Evolutionary conservation across 2,329 filamentous ascomycete species (phyloP), one percentile per base, ranked within the genome.

Genomic region (Fonsecaea monophora): DNA sequence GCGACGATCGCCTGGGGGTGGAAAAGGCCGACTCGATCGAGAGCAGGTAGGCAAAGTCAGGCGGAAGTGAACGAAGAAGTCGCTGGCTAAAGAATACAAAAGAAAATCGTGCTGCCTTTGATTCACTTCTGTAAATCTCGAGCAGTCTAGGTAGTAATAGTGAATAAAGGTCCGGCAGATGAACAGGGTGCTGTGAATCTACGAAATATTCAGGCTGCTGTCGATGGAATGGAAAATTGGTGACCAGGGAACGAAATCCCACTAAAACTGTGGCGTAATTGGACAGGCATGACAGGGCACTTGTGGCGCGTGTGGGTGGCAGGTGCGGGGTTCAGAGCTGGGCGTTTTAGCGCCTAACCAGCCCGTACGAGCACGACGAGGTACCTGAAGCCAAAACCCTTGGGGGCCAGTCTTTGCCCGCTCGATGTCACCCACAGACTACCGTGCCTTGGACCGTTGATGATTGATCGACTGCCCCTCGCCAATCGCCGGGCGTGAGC

Each of bases 11-110:
- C 45, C 30, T 25, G 3, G 13, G 55, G 18, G 13, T 12, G 48
- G 45, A 13, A 53, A 30, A 12, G 55, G 35, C 9, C 37, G 13
- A 32, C 25, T n/a, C 9, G 53, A 64, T 7, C 5, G 53, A 67
- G n/a, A 25, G 32, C 13, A 32, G n/a, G 53, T 42, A 45, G 42
- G 15, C 18, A 50, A 48, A 54, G 18, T 53, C 38, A 56, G 42
- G 32, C 42, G 13, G 34, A 61, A 61, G 63, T 40, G 57, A 65
- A 60, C 59, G 42, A 62, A 61, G 59, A 50, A 48, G 30, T 48
- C 30, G 57, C 57, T 32, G 57, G 57, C 57, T 60, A 60, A 60
- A 60, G 15, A 60, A 50, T 60, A 50, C 57, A 60, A 9, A 15
- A 12, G 34, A 32, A 60, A 25, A 35, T 21, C 18, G n/a, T 42